phyloP scores from a whole-genome alignment of 257 asterid species.

The Solanum medicagineum region DNA sequence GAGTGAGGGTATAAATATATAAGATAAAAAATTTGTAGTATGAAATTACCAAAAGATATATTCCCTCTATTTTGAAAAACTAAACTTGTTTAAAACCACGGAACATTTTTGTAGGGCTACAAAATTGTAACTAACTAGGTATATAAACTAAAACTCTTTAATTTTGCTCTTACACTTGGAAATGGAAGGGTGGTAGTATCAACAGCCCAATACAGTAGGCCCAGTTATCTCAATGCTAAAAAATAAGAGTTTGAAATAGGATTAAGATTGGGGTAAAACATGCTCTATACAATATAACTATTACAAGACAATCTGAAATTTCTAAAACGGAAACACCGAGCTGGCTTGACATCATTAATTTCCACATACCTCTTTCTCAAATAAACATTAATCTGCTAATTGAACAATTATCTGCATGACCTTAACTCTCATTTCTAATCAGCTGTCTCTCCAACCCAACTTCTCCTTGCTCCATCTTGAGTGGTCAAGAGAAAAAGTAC shows the following conservation, averaged over 20 bases:
- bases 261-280: not conserved
- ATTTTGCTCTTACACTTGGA: not conserved
- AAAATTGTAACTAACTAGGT: too few species aligned
- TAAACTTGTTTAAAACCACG: too few species aligned
- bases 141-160: not conserved
- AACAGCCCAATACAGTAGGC: not conserved
- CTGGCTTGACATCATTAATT: not conserved
- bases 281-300: not conserved
- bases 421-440: slow-evolving; percentile 41
- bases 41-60: too few species aligned
- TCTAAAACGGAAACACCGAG: not conserved
- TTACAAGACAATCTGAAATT: too few species aligned
- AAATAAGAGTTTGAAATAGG: not conserved
- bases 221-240: not conserved
- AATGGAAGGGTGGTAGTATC: not conserved
- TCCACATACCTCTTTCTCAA: not conserved
- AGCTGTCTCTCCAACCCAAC: slow-evolving; percentile 40
- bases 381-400: not conserved
- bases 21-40: too few species aligned
- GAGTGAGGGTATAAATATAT: not conserved
- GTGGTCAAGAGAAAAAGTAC: not conserved
- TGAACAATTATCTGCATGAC: slow-evolving; percentile 48
- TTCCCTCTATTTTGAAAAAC: too few species aligned
- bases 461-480: slow-evolving; percentile 1
- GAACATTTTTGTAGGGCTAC: too few species aligned